These are phyloP conservation scores for Wickerhamiella brachini DNA, from an alignment of 805 yeast species.

Conservation along the genomic window DNA sequence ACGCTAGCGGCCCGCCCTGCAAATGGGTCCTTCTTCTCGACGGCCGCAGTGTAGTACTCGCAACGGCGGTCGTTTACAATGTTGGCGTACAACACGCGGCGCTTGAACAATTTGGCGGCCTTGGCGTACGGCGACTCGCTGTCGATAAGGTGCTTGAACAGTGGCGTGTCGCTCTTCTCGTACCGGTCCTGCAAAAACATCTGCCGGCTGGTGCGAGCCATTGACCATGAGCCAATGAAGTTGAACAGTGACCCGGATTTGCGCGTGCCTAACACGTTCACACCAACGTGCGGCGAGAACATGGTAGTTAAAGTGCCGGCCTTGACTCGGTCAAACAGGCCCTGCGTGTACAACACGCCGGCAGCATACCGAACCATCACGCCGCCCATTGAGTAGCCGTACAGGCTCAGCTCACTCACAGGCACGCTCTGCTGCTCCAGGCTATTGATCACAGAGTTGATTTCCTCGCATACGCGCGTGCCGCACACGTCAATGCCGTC, in stretches of 20 bases:
- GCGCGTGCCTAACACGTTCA: conserved; percentile 40
- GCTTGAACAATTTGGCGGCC: conserved; percentile 40
- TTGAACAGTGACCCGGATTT: conserved; percentile 44
- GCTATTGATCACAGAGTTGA: conserved; percentile 29
- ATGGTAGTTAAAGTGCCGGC: conserved; percentile 51
- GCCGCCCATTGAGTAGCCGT: conserved; percentile 89
- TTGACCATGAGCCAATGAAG: conserved; percentile 43
- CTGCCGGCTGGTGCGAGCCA: conserved; percentile 65
- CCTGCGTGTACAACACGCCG: conserved; percentile 48
- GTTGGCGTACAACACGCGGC: conserved; percentile 55
- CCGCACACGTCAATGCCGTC: conserved; percentile 86
- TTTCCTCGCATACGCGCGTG: conserved; percentile 55
- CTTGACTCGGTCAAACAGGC: conserved; percentile 37
- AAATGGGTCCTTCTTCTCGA: conserved; percentile 28
- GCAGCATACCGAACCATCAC: conserved; percentile 66
- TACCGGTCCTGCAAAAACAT: conserved; percentile 36
- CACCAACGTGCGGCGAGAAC: conserved; percentile 59
- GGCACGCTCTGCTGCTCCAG: conserved; percentile 14
- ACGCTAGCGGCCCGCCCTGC: conserved; percentile 1
- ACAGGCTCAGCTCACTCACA: conserved; percentile 57
- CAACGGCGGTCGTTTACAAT: conserved; percentile 69
- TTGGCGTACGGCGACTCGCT: conserved; percentile 44
- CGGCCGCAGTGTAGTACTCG: conserved; percentile 72
- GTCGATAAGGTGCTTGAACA: conserved; percentile 53
- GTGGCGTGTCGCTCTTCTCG: conserved; percentile 29